Evolutionary conservation across 2,329 filamentous ascomycete species (phyloP).

Genomic region (Apiospora saccharicola): DNA sequence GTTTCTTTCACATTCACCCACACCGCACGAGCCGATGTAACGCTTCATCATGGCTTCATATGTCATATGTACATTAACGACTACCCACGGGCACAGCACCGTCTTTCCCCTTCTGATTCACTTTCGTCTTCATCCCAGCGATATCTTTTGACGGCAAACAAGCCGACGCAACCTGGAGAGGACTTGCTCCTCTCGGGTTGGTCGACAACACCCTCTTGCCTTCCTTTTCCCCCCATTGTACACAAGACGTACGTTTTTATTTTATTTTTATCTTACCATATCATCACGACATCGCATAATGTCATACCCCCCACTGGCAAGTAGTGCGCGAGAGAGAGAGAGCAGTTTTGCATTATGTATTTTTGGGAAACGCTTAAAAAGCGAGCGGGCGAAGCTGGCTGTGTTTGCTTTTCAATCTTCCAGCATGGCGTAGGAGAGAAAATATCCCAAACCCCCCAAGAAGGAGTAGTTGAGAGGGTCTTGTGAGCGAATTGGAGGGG

Average conservation of each 20-base stretch:
- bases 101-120: background rate
- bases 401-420: conserved; percentile 14
- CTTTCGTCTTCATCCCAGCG: conserved; percentile 5
- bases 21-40: background rate
- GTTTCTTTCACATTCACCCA: background rate
- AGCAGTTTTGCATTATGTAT: conserved; percentile 16
- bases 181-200: background rate
- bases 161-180: background rate
- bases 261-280: background rate
- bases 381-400: conserved; percentile 5
- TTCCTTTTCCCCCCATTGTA: conserved; percentile 1
- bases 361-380: conserved; percentile 2
- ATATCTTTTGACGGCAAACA: conserved; percentile 13
- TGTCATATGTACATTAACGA: conserved; percentile 14
- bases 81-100: background rate
- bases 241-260: background rate
- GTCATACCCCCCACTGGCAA: conserved; percentile 5
- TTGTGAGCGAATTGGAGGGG: background rate
- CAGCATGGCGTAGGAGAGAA: conserved; percentile 22
- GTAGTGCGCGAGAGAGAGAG: background rate
- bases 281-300: conserved; percentile 7
- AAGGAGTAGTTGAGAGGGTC: background rate
- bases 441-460: background rate
- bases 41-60: background rate
- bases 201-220: background rate